A percentile compares a stretch with the other conserved stretches of the same genome.
These are phyloP conservation scores for Coemansia sp. DNA, from an alignment of 192 early-diverging fungal species.

Conservation along the genomic window DNA sequence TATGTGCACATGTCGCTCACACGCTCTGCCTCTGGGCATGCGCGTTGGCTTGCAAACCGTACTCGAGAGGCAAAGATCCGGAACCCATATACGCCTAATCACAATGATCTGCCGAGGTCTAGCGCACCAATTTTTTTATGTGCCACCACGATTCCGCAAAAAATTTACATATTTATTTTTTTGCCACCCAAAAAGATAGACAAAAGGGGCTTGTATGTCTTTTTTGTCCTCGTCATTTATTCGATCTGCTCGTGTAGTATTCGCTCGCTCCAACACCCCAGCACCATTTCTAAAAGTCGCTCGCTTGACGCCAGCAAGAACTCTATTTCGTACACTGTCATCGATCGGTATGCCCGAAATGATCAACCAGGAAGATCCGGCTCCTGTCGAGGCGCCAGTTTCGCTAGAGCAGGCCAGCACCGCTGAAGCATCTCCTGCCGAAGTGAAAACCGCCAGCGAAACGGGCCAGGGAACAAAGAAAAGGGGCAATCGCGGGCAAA, in stretches of 20 bases:
- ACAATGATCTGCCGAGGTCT: neutral
- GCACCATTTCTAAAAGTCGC: neutral
- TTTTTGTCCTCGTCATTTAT: neutral
- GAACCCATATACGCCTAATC: neutral
- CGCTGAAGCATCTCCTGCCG: neutral
- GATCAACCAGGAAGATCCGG: neutral
- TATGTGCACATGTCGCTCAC: neutral
- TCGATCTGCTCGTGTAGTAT: neutral
- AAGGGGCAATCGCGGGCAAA: constrained; percentile 30
- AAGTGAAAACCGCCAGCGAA: neutral
- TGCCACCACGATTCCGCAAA: neutral
- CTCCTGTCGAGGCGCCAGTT: neutral
- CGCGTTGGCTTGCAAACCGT: neutral
- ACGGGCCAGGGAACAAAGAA: constrained; percentile 4
- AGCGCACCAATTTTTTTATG: neutral
- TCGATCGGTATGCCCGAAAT: neutral
- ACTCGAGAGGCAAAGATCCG: neutral
- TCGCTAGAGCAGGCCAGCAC: neutral
- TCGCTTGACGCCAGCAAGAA: neutral
- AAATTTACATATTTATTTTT: neutral
- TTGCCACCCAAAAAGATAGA: neutral
- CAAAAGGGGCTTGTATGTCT: neutral
- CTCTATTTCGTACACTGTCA: neutral
- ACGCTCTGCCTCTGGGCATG: neutral
- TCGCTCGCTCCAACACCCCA: neutral